Percentiles rank a stretch among this genome's conserved stretches.
Evolutionary conservation across 805 yeast genomes (phyloP).

Genomic region (Saccharomycopsis sp.): DNA sequence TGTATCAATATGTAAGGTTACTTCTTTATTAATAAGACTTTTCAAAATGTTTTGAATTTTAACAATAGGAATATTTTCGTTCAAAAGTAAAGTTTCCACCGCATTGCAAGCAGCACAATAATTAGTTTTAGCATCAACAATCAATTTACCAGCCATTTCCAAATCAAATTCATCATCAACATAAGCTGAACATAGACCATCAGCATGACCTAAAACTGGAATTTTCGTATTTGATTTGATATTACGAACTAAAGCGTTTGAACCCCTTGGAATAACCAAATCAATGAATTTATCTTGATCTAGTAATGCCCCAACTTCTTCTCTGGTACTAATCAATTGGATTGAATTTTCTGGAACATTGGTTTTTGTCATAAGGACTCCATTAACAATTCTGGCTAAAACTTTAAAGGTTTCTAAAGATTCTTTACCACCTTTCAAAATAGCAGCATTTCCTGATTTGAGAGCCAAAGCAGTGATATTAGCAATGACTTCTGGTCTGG

Average conservation of each 20-base stretch:
- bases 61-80: slow-evolving; percentile 30
- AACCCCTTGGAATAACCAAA: slow-evolving; percentile 96
- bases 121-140: slow-evolving; percentile 84
- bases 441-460: slow-evolving; percentile 95
- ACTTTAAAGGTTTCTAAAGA: slow-evolving; percentile 74
- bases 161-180: slow-evolving; percentile 71
- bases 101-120: slow-evolving; percentile 99
- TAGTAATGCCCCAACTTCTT: slow-evolving; percentile 77
- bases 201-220: slow-evolving; percentile 98
- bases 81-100: slow-evolving; percentile 72
- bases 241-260: slow-evolving; percentile 78
- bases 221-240: slow-evolving; percentile 85
- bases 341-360: slow-evolving; percentile 73
- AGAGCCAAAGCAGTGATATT: slow-evolving; percentile 92
- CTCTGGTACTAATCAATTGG: slow-evolving; percentile 81
- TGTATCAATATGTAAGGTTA: slow-evolving; percentile 57
- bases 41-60: slow-evolving; percentile 28
- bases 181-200: slow-evolving; percentile 89
- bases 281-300: slow-evolving; percentile 85
- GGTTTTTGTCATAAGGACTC: slow-evolving; percentile 45
- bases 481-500: slow-evolving; percentile 97
- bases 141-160: slow-evolving; percentile 62
- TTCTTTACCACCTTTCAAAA: slow-evolving; percentile 95
- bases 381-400: slow-evolving; percentile 62
- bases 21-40: slow-evolving; percentile 51